Evolutionary conservation across 805 yeast genomes (phyloP), one percentile per base, ranked within the genome.

Genomic region (Candida sonorensis): DNA sequence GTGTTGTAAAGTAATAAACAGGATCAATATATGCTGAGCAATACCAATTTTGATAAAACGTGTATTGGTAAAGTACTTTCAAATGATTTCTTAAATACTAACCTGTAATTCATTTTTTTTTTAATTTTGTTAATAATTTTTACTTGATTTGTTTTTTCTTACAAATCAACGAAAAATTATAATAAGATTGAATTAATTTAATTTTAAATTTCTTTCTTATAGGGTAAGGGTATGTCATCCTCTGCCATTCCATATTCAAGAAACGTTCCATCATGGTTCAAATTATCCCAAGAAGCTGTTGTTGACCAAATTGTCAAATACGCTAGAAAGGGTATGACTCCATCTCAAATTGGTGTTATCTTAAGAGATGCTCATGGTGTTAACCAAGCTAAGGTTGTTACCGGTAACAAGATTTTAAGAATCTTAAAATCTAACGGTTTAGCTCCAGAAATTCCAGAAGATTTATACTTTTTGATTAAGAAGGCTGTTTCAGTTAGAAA

Each of bases 311-410:
- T 90, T 75, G 69, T 81, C 88, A 92, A 92, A 83, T 86, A 88
- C 77, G 98, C 99, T 66, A 88, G 97, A 77, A 92, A 92, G 81
- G 99, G 99, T 88, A 75, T 88, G 66, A 85, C 97, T 55, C 99
- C 99, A 61, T 92, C 99, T 60, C 95, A 87, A 73, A 92, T 92
- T 51, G 98, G 99, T 85, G 98, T 92, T 64, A 72, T 87, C 62
- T 84, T 92, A 69, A 87, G 99, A 80, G 99, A 92, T 75, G 92
- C 97, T 59, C 97, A 92, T 78, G 99, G 99, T 75, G 97, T 92
- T 61, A 80, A 96, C 66, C 96, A 88, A 75, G 72, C 95, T 57
- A 86, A 82, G 77, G 80, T 90, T 63, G 86, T 86, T 73, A 90
- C 98, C 57, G 97, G 97, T 79, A 80, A 88, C 95, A 92, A 92